Base-by-base conservation (phyloP, 2,329 filamentous ascomycete genomes). In the Hypoxylon sp. region DNA sequence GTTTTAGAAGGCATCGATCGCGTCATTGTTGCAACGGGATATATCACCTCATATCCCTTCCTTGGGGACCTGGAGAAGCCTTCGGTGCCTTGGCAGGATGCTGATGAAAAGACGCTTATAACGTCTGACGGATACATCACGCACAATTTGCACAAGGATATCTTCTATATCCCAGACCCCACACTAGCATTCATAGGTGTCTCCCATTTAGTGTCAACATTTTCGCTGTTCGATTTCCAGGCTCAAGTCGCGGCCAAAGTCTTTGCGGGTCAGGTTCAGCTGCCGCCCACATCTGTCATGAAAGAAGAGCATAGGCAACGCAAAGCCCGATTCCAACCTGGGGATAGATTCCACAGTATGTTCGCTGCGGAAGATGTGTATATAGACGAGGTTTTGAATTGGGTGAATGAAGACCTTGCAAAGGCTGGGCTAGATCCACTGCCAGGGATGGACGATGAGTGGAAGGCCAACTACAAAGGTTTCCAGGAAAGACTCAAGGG, bases 211-310 rank as follows among this genome's bases (percentile, higher is more conserved):
- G 87, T 87, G 0, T 88, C 88, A 0, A 91, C 90, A 0, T 92
- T 91, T 71, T 88, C 87, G 0, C 79, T 91, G 0, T 92, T 91
- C 65, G 90, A 92, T 64, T 91, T 90, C 69, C 90, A 92, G 73
- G 88, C 88, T 0, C 85, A 89, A 67, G 84, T 83, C 0, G 79
- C 90, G 0, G 85, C 89, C 0, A 82, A 86, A 2, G 84, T 89
- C 0, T 81, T 89, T 3, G 79, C 85, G 0, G 87, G 86, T 0
- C 78, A 81, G 30, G 82, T 82, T 0, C 65, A 71, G 1, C 73
- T 90, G 19, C 88, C 88, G 0, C 65, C 74, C 0, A 53, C 75
- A 30, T 76, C 78, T 1, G 76, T 69, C 0, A 87, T 80, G 79
- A 74, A 71, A 32, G 66, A 54, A 9, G 77, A 78, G 66, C 80